phyloP scores from a whole-genome alignment of 2,329 filamentous ascomycete genomes.

The Fonsecaea pugnacius region DNA sequence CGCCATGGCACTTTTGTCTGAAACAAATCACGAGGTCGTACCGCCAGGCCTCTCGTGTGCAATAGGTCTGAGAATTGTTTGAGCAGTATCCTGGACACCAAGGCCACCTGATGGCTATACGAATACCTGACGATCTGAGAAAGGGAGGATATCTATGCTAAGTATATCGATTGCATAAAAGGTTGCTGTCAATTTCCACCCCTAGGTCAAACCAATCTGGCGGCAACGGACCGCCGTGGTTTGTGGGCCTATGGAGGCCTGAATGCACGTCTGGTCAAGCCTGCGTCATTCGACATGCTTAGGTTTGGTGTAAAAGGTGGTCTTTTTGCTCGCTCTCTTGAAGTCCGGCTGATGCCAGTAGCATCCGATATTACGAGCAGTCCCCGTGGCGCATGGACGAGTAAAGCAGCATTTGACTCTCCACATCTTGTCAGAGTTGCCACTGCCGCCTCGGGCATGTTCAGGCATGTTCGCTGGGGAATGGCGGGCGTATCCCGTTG shows the following conservation, averaged over 20 bases:
- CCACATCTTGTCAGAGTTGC: slow-evolving; percentile 1
- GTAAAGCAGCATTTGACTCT: slow-evolving; percentile 1
- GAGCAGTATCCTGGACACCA: slow-evolving; percentile 8
- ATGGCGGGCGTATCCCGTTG: not conserved
- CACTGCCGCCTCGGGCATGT: slow-evolving; percentile 9
- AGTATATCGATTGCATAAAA: not conserved
- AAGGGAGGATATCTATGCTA: slow-evolving; percentile 6
- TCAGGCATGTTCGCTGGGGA: not conserved
- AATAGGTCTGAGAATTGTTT: slow-evolving; percentile 12
- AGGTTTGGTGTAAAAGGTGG: not conserved
- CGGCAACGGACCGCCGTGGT: not conserved
- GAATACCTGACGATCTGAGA: not conserved
- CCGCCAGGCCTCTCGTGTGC: not conserved
- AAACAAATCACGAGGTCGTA: slow-evolving; percentile 4
- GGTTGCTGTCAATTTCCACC: not conserved
- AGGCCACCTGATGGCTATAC: not conserved
- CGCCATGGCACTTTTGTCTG: not conserved
- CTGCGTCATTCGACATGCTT: slow-evolving; percentile 15
- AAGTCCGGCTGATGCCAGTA: not conserved
- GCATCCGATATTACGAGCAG: not conserved
- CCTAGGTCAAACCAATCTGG: not conserved
- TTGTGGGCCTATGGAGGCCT: slow-evolving; percentile 14
- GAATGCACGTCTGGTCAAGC: slow-evolving; percentile 5
- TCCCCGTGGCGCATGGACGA: slow-evolving; percentile 2
- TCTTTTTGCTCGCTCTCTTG: slow-evolving; percentile 9